These are phyloP conservation scores for Vigna unguiculata DNA, from an alignment of 306 rosid genomes.

Conservation along the genomic window DNA sequence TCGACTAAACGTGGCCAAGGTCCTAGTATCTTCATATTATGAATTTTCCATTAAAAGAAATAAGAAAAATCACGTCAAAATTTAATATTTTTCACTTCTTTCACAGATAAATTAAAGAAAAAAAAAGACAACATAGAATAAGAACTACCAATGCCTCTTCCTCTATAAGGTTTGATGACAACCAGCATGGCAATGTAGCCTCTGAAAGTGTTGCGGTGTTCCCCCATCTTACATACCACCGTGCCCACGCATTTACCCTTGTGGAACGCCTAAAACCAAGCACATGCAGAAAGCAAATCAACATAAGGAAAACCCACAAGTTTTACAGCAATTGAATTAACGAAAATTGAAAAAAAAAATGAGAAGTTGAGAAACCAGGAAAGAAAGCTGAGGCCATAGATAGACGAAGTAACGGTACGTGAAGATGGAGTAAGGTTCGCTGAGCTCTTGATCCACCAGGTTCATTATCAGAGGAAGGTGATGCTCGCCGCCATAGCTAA, in stretches of 20 bases:
- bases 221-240: conserved; percentile 98
- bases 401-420: conserved; percentile 96
- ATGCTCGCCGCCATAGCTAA: conserved; percentile 87
- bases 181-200: conserved; percentile 98
- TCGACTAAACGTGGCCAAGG: too few relatives aligned
- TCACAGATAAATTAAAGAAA: background rate
- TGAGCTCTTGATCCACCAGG: conserved; percentile 91
- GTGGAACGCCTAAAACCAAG: conserved; percentile 74
- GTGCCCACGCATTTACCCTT: conserved; percentile 91
- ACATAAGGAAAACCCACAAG: background rate
- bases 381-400: conserved; percentile 95
- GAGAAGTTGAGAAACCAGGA: conserved; percentile 57
- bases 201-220: conserved; percentile 85
- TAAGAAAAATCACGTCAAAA: background rate
- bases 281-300: background rate
- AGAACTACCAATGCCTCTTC: conserved; percentile 83
- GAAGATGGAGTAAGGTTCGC: conserved; percentile 98
- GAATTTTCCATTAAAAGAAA: background rate
- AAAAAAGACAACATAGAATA: background rate
- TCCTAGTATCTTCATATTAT: too few relatives aligned
- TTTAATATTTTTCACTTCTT: background rate
- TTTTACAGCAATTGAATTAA: background rate
- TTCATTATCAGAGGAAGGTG: conserved; percentile 90
- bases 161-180: conserved; percentile 88
- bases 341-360: background rate